Base-by-base conservation (phyloP, 116 monocot species). In the Iris pallida region DNA sequence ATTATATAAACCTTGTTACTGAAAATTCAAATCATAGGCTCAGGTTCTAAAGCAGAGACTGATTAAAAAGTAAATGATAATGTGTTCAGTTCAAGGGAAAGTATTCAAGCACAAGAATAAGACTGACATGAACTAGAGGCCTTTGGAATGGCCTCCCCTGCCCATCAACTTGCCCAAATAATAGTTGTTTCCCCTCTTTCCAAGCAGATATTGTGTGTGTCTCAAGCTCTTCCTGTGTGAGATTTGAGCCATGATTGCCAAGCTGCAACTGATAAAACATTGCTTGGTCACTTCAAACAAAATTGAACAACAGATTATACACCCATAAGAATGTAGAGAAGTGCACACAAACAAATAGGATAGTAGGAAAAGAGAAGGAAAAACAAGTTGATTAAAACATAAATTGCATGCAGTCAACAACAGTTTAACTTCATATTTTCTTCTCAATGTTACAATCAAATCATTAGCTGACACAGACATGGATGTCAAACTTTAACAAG, bases 221-320 rank as follows among this genome's bases (percentile, higher is more conserved):
- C 71, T 99, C 99, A 62, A 99, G 99, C 71, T 99, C 94, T 68
- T 99, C 99, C 68, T 99, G 90, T 58, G 98, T 92, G n/a, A 99
- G 69, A 73, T 84, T 99, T 53, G 99, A 88, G 8, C 88, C 91
- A 83, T 86, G 88, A 69, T 71, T 90, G 59, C 90, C 91, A 73
- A 99, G 88, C 99, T 99, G 88, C 76, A 86, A 75, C 13, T 47
- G 18, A 20, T 54, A 79, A 63, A 71, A 13, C 45, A 19, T 48
- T 17, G n/a, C 57, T 42, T 5, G 42, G 60, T 42, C 42, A 61
- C 7, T 10, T 54, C 20, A 19, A 30, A 0, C 30, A 30, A 30
- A 30, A 30, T 1, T 30, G 30, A 18, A 46, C 60, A 61, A 12
- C 16, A 53, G 8, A 30, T 0, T 57, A 8, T n/a, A 65, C 2